These are phyloP conservation scores for Talinum fruticosum DNA, from an alignment of 148 eudicot species.

Conservation along the genomic window DNA sequence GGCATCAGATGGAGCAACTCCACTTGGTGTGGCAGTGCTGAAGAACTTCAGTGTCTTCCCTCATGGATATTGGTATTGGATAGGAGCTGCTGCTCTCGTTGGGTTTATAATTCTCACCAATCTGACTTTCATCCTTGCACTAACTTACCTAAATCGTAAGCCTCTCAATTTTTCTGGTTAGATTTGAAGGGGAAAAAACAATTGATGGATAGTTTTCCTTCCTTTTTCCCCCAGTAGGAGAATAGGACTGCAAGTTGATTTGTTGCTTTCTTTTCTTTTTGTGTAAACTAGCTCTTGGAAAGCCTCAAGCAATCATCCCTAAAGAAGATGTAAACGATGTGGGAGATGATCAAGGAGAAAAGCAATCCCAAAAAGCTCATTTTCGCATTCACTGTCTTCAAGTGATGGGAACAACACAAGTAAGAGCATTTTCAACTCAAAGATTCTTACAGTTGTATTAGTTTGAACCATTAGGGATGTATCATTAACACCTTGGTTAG, in stretches of 20 bases:
- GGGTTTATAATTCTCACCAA: constrained; percentile 68
- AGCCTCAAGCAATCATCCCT: constrained; percentile 64
- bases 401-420: constrained; percentile 44
- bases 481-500: too few relatives aligned
- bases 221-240: too few relatives aligned
- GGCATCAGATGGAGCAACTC: constrained; percentile 62
- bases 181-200: neutral
- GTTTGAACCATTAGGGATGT: too few relatives aligned
- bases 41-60: constrained; percentile 55
- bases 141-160: constrained; percentile 83
- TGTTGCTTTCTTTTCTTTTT: neutral
- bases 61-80: constrained; percentile 76
- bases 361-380: constrained; percentile 17
- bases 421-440: constrained; percentile 21
- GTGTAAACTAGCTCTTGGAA: constrained; percentile 49
- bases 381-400: constrained; percentile 31
- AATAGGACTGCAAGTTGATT: neutral
- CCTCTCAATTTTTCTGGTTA: neutral
- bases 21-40: constrained; percentile 61
- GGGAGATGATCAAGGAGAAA: constrained; percentile 12
- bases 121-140: constrained; percentile 66
- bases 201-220: neutral
- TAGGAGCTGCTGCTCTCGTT: constrained; percentile 68
- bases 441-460: too few relatives aligned
- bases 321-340: constrained; percentile 40